Base-by-base conservation (phyloP, 2,329 filamentous ascomycete genomes). In the Epichloe sp. region DNA sequence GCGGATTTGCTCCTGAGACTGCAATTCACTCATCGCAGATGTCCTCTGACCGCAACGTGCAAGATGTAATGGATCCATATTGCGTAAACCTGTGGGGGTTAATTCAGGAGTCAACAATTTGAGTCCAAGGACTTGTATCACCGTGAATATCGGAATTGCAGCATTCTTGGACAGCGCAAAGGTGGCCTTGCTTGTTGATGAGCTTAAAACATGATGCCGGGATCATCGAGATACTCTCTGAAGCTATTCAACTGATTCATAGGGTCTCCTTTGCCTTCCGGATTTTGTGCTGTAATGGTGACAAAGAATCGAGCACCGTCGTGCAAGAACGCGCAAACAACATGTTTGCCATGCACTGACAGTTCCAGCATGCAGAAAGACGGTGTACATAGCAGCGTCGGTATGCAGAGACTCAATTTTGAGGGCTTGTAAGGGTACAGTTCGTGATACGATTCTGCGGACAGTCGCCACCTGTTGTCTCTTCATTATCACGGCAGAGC, bases 251-350 rank as follows among this genome's bases (percentile, higher is more conserved):
- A 50, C 14, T 45, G 43, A 5, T 55, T 37, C 4, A 53, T 3
- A n/a, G 52, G 26, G 2, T 42, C 34, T 4, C 54, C 55, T 35
- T 50, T 21, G n/a, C 55, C 52, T 42, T 44, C n/a, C 23, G 53
- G 45, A 10, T 55, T 38, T n/a, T 53, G 7, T n/a, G 45, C 41
- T 11, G n/a, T 11, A 43, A 57, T 48, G 21, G 38, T 48, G 49
- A 54, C 38, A 26, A 47, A 52, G 45, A 55, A 52, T 19, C 52
- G 50, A 12, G 15, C 19, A 17, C 43, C 37, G 44, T 57, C 52
- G 49, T 49, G 47, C 37, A 53, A 51, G 43, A 55, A 55, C 11
- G 44, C 46, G n/a, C 50, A 47, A 14, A 49, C 19, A 23, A 50
- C 11, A n/a, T 23, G 35, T n/a, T 31, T 31, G 1, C 26, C 1